These are phyloP conservation scores for Metarhizium anisopliae DNA, from an alignment of 2,329 filamentous ascomycete genomes.

Conservation along the genomic window DNA sequence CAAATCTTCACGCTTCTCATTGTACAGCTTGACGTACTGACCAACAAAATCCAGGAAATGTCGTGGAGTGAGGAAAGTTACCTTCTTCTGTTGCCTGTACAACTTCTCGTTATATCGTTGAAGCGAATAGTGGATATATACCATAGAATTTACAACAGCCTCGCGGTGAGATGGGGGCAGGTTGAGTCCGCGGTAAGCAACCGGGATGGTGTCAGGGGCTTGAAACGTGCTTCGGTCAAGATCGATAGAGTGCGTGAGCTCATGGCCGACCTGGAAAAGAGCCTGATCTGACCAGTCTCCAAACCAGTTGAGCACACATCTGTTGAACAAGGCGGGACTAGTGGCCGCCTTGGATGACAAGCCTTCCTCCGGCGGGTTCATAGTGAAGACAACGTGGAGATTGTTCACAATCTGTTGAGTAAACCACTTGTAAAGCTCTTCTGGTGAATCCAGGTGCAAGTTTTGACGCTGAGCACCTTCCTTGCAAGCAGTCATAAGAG, in stretches of 20 bases:
- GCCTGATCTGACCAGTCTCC: conserved; percentile 99
- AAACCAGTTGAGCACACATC: conserved; percentile 99
- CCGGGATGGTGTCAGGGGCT: conserved; percentile 83
- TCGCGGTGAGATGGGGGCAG: conserved; percentile 87
- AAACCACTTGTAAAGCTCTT: conserved; percentile 99
- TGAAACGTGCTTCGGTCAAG: conserved; percentile 79
- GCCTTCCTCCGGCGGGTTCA: conserved; percentile 97
- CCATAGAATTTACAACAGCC: conserved; percentile 94
- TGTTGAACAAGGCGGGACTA: conserved; percentile 96
- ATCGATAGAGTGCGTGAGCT: conserved; percentile 93
- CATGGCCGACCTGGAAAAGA: conserved; percentile 92
- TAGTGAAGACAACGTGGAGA: conserved; percentile 97
- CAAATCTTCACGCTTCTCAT: conserved; percentile 94
- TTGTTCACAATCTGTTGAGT: conserved; percentile 99
- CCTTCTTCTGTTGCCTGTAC: conserved; percentile 82
- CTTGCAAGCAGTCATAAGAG: conserved; percentile 98
- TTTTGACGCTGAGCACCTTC: conserved; percentile 96
- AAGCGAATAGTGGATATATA: conserved; percentile 94
- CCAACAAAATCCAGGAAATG: conserved; percentile 98
- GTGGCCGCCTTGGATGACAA: conserved; percentile 94
- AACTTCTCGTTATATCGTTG: conserved; percentile 83
- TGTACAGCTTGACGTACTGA: conserved; percentile 95
- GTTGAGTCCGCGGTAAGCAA: conserved; percentile 78
- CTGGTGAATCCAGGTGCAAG: conserved; percentile 88
- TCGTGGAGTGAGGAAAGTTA: conserved; percentile 87